A percentile compares a stretch with the other conserved stretches of the same genome.
These are phyloP conservation scores for Pyronema omphalodes DNA, from an alignment of 495 filamentous ascomycete genomes.

Conservation along the genomic window DNA sequence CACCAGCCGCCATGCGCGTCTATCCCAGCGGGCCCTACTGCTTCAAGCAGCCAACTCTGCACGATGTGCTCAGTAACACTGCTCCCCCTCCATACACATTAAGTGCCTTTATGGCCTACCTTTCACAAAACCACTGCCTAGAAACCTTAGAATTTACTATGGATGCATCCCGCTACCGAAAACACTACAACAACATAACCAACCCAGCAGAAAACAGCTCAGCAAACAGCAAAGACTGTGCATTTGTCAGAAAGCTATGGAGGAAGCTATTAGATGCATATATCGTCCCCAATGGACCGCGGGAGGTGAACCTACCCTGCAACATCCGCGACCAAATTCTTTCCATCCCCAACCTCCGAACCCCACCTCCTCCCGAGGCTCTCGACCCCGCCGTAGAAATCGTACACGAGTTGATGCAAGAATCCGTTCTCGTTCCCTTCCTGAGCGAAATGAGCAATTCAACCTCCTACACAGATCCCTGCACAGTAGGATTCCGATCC, in stretches of 20 bases:
- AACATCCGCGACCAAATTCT: constrained; percentile 69
- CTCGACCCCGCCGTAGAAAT: constrained; percentile 81
- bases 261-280: constrained; percentile 51
- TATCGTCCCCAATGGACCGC: constrained; percentile 57
- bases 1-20: not conserved
- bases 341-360: constrained; percentile 36
- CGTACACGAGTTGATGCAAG: constrained; percentile 91
- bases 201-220: constrained; percentile 6
- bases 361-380: constrained; percentile 56
- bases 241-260: constrained; percentile 60
- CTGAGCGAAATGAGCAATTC: constrained; percentile 32
- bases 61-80: constrained; percentile 72
- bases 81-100: constrained; percentile 85
- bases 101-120: constrained; percentile 86
- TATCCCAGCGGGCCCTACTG: constrained; percentile 44
- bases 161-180: constrained; percentile 78
- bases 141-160: constrained; percentile 96
- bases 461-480: too few species aligned
- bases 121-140: constrained; percentile 93
- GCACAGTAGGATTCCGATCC: too few species aligned
- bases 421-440: constrained; percentile 75
- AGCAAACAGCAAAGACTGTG: constrained; percentile 36
- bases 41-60: constrained; percentile 59
- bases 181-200: constrained; percentile 45
- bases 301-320: constrained; percentile 84